Conservation (phyloP, 345 rosid genomes). For the Durio zibethinus region DNA sequence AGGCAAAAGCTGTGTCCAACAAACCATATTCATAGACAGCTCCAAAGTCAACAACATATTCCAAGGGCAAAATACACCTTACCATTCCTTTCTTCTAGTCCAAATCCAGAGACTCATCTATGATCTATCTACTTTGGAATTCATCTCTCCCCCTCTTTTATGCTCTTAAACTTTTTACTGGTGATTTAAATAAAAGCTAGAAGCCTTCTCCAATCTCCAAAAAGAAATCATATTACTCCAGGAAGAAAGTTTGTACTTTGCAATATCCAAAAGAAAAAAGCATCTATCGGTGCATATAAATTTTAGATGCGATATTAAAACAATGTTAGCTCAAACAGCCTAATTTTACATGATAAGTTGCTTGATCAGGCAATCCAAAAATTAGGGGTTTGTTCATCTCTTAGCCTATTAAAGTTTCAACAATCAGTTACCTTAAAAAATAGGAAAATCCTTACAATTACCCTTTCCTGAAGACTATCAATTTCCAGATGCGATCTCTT, state of each 20-base stretch:
- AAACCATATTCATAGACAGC: neutral
- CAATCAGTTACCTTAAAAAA: neutral
- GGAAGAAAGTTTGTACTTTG: neutral
- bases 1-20: neutral
- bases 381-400: neutral
- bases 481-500: too few relatives aligned
- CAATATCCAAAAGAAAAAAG: neutral
- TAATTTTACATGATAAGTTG: neutral
- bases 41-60: neutral
- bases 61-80: neutral
- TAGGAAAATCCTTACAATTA: too few relatives aligned
- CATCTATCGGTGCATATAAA: neutral
- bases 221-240: neutral
- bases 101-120: neutral
- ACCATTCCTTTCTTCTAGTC: neutral
- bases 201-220: neutral
- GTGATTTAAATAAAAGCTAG: neutral
- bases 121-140: neutral
- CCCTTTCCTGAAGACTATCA: too few relatives aligned
- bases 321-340: neutral
- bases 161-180: neutral
- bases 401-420: neutral
- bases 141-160: neutral
- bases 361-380: neutral
- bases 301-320: neutral